Evolutionary conservation across 148 eudicot genomes (phyloP).

Genomic region (Rhododendron kiyosumense): DNA sequence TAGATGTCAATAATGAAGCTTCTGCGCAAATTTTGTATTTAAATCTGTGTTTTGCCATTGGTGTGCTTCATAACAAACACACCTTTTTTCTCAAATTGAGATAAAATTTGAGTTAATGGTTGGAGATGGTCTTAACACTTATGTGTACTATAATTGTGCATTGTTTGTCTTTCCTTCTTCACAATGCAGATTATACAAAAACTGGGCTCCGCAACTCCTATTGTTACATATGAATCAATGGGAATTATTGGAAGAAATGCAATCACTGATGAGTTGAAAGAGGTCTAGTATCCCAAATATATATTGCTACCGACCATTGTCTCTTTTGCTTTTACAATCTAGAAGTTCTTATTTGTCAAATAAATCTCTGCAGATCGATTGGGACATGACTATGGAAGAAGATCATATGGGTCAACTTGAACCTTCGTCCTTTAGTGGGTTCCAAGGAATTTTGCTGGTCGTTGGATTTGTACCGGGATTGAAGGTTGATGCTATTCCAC

Average conservation of each 20-base stretch:
- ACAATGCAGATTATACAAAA: slow-evolving; percentile 41
- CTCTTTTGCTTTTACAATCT: neutral
- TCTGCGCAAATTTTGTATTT: neutral
- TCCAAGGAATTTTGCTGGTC: slow-evolving; percentile 51
- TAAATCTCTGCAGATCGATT: slow-evolving; percentile 28
- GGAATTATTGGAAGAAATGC: slow-evolving; percentile 80
- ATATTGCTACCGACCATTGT: neutral
- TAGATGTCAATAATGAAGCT: neutral
- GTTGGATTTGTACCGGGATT: slow-evolving; percentile 84
- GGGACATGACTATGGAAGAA: slow-evolving; percentile 28
- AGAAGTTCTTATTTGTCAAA: neutral
- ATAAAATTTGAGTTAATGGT: neutral
- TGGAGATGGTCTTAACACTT: neutral
- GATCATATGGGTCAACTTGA: slow-evolving; percentile 16
- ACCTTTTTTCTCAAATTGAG: neutral
- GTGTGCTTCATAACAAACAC: neutral
- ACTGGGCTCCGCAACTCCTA: slow-evolving; percentile 56
- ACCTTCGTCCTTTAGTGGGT: neutral
- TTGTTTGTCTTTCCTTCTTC: neutral
- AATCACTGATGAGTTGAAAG: slow-evolving; percentile 43
- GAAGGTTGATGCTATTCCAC: slow-evolving; percentile 50
- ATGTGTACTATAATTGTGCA: neutral
- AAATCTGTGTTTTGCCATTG: neutral
- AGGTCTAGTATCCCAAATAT: slow-evolving; percentile 34
- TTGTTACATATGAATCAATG: slow-evolving; percentile 42